These are phyloP conservation scores for Lactifluus subvellereus DNA, from an alignment of 768 basidiomycete species.

Conservation along the genomic window DNA sequence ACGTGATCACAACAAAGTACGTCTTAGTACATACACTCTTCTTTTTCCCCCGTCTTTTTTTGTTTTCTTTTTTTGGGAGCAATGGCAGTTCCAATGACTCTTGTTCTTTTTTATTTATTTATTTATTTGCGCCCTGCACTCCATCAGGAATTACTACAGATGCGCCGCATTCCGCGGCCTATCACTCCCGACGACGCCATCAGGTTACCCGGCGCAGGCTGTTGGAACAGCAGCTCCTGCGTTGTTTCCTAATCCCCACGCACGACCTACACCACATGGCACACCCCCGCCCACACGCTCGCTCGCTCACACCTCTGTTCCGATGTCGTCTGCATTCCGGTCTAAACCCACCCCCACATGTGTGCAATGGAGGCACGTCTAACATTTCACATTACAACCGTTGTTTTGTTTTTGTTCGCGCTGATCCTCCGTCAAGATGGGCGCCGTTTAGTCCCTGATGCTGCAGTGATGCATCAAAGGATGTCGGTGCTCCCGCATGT, in stretches of 20 bases:
- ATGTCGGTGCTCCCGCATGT: neutral
- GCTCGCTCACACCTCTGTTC: neutral
- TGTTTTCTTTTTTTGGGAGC: neutral
- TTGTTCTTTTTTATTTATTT: neutral
- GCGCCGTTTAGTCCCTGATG: neutral
- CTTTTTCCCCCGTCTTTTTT: too few species aligned
- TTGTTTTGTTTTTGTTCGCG: neutral
- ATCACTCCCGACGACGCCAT: neutral
- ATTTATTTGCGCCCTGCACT: neutral
- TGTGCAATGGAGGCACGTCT: neutral
- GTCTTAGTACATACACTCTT: constrained; percentile 15
- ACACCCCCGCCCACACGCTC: neutral
- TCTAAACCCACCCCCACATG: neutral
- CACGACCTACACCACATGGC: neutral
- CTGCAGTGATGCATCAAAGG: constrained; percentile 4
- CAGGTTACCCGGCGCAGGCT: constrained; percentile 14
- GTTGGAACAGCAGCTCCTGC: constrained; percentile 14
- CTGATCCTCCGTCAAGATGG: constrained; percentile 3
- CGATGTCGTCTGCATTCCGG: neutral
- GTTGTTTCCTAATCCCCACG: constrained; percentile 3
- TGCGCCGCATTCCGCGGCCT: constrained; percentile 8
- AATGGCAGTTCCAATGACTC: neutral
- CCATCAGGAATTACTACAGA: neutral
- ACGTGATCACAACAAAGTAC: constrained; percentile 85
- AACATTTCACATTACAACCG: neutral